Base-by-base conservation (phyloP, 2,329 filamentous ascomycete genomes). In the Penicillium sp. region DNA sequence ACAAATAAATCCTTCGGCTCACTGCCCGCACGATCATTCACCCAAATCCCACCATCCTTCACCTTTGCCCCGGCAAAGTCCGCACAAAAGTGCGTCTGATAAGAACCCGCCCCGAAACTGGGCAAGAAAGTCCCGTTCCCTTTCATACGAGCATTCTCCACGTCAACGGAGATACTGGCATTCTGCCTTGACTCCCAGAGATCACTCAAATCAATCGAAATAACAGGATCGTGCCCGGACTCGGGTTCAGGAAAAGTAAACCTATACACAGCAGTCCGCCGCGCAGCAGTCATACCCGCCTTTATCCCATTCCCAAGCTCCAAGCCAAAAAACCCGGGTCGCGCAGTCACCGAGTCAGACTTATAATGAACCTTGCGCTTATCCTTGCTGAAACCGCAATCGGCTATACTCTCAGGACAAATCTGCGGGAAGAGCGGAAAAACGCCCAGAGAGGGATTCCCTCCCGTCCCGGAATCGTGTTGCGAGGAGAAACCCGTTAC, bases 381-480 rank as follows among this genome's bases (percentile, higher is more conserved):
- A 34, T 68, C 71, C 60, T 84, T 84, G 2, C 80, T 78, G 57
- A 83, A 89, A 7, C 73, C 75, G 68, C 87, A 89, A 5, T 76
- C 77, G 64, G 89, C 83, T 79, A 56, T 87, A 82, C 19, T 33
- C 14, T 5, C 16, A 9, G 3, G 6, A 0, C 88, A 91, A 11
- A 81, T 74, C 60, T 88, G 86, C 0, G 87, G 81, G 61, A 90
- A 90, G 3, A 90, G 71, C 0, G 87, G 84, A 48, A 90, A 90
- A 65, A 88, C 89, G 5, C 87, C 88, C 13, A 90, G 74, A 2
- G 85, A 89, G 0, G 87, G 85, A 7, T 73, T 67, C 47, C 73
- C 75, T 48, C 77, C 78, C 26, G 77, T 80, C 1, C 78, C 78
- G 46, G 68, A 73, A 56, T 80, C 78, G 54, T 81, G 79, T 75